phyloP scores from a whole-genome alignment of 257 asterid genomes.

The Datura wrightii region DNA sequence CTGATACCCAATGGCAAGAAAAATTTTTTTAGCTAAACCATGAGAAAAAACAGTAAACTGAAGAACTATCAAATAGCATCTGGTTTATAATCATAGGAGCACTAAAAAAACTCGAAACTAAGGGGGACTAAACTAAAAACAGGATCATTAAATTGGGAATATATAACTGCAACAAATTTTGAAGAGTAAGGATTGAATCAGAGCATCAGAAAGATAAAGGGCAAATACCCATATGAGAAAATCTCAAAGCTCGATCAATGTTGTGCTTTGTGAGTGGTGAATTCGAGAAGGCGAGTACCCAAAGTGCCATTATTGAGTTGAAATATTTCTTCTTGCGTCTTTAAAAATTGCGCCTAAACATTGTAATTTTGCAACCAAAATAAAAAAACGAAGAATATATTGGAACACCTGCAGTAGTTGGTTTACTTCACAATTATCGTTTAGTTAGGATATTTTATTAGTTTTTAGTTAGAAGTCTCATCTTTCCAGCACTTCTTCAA shows the following conservation, averaged over 20 bases:
- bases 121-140: background rate
- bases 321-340: background rate
- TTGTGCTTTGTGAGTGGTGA: background rate
- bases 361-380: background rate
- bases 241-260: background rate
- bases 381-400: too few relatives aligned
- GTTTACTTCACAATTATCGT: too few relatives aligned
- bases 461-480: too few relatives aligned
- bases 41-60: background rate
- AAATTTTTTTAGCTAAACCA: too few relatives aligned
- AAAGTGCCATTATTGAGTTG: background rate
- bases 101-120: background rate
- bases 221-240: background rate
- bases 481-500: too few relatives aligned
- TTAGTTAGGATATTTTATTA: too few relatives aligned
- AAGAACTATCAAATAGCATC: background rate
- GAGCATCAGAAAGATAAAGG: background rate
- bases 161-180: background rate
- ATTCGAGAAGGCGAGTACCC: too few relatives aligned
- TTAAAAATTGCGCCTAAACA: background rate
- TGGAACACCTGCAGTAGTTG: too few relatives aligned
- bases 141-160: background rate
- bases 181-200: background rate
- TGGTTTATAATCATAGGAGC: background rate
- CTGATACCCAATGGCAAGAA: background rate